Conservation (phyloP, 2,329 filamentous ascomycete genomes). For the Nigrograna mackinnonii region DNA sequence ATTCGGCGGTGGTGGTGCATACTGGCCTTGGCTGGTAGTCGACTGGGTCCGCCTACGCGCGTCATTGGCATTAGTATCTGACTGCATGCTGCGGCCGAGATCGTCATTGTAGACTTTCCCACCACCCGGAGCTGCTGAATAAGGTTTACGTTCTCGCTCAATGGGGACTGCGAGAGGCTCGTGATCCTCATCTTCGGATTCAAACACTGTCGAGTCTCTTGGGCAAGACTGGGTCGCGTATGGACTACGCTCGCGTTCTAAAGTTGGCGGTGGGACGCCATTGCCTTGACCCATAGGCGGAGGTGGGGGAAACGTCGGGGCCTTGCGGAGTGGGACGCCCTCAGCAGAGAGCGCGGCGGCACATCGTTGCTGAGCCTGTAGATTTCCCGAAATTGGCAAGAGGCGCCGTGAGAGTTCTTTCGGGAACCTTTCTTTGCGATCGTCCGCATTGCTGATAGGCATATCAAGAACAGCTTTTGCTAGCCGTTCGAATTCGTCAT, state of each 20-base stretch:
- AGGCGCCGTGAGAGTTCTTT: constrained; percentile 76
- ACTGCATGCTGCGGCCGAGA: constrained; percentile 22
- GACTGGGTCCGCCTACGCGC: constrained; percentile 36
- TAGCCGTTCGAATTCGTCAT: constrained; percentile 73
- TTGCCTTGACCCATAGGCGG: constrained; percentile 25
- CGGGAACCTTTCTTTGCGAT: constrained; percentile 73
- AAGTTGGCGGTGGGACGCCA: constrained; percentile 18
- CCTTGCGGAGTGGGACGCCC: constrained; percentile 37
- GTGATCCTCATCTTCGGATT: constrained; percentile 41
- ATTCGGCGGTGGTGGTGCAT: constrained; percentile 22
- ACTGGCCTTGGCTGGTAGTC: constrained; percentile 32
- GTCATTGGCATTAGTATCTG: constrained; percentile 24
- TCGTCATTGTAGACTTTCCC: constrained; percentile 59
- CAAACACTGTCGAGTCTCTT: constrained; percentile 28
- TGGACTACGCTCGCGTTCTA: constrained; percentile 40
- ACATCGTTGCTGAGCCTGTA: constrained; percentile 62
- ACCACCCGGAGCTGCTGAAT: constrained; percentile 60
- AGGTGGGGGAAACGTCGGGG: constrained; percentile 39
- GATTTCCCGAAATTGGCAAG: constrained; percentile 65
- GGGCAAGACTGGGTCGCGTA: constrained; percentile 27
- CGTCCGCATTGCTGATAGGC: constrained; percentile 68
- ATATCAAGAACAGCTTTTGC: constrained; percentile 69
- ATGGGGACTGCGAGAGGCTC: constrained; percentile 54
- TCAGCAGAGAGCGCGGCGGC: constrained; percentile 62
- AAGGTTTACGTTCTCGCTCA: constrained; percentile 69